Evolutionary conservation across 441 rosid species (phyloP), one percentile per base, ranked within the genome.

Genomic region (Brassica balearica): DNA sequence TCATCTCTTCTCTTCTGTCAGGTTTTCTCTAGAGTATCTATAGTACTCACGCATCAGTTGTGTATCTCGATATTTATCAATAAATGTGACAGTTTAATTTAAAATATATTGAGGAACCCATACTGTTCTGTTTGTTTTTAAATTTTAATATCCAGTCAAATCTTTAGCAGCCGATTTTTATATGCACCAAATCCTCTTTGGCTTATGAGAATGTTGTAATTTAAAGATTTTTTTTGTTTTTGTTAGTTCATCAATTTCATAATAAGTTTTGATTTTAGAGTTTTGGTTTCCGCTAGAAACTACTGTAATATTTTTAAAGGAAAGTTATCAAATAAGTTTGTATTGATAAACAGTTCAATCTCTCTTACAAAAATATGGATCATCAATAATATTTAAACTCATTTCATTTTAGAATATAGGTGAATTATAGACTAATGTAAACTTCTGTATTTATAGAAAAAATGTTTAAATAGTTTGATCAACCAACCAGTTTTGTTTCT

Each of bases 1-100:
- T 80, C 83, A 17, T 55, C 69, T 71, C 73, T 75, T 58, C 58
- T 58, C 73, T 66, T 53, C 34, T 80, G 76, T 75, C 83, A 75
- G 72, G 0, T 56, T 41, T 23, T 7, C 60, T 6, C 60, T 55
- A 63, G 8, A 12, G 3, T 61, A n/a, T 9, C 55, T 19, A 51
- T 34, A n/a, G 14, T 12, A 62, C 61, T 58, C 75, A 69, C 72
- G 34, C 79, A 65, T 80, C 82, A 68, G 23, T 70, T 80, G 82
- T 80, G 76, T 74, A 80, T 75, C 76, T 74, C 75, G 76, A 74
- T 64, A 74, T 41, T 69, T 74, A 74, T 70, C 71, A 73, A 41
- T 19, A 17, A 17, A 25, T 41, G 75, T 55, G 74, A 38, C 0
- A 22, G 2, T 1, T 11, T 7, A 27, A 19, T 5, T 29, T 6